Base-by-base conservation (phyloP, 2,329 filamentous ascomycete species). In the Apiospora malaysiana region DNA sequence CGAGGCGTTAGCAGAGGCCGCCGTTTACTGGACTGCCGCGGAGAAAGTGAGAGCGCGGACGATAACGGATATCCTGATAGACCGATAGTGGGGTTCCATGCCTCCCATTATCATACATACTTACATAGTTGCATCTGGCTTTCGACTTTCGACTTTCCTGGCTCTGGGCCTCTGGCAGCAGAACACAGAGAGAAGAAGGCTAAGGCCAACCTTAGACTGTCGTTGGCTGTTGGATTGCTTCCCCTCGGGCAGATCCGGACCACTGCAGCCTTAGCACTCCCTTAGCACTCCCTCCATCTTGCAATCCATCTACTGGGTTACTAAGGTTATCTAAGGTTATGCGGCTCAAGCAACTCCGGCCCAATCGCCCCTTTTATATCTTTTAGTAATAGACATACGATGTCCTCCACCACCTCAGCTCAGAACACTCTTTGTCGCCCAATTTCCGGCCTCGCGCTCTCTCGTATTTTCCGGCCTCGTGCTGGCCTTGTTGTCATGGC, bases 41-140 rank as follows among this genome's bases (percentile, higher is more conserved):
- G 56, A 63, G 56, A 63, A 59, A 63, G 56, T 63, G 8, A 63
- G 27, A 63, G 56, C 56, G 56, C 56, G 56, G 56, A 63, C 21
- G 56, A 63, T 32, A 40, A 63, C 56, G 56, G 32, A 63, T 63
- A 47, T 63, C 18, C 18, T 32, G 12, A 14, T 27, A 37, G 51
- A 6, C 18, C 21, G 12, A 14, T 27, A 37, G 51, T 37, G 51
- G 51, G 56, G 56, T n/a, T 21, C 51, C 25, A 37, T 59, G 18
- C 21, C 51, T 10, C 21, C 3, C 25, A 37, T 16, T 59, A 32
- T n/a, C 32, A 32, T 32, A 32, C 32, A 4, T 32, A 32, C 32
- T 32, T 32, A 32, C 32, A n/a, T n/a, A n/a, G n/a, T n/a, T n/a
- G n/a, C n/a, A n/a, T n/a, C n/a, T n/a, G n/a, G n/a, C n/a, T n/a